Base-by-base conservation (phyloP, 2,329 filamentous ascomycete species). In the Apiospora aurea region DNA sequence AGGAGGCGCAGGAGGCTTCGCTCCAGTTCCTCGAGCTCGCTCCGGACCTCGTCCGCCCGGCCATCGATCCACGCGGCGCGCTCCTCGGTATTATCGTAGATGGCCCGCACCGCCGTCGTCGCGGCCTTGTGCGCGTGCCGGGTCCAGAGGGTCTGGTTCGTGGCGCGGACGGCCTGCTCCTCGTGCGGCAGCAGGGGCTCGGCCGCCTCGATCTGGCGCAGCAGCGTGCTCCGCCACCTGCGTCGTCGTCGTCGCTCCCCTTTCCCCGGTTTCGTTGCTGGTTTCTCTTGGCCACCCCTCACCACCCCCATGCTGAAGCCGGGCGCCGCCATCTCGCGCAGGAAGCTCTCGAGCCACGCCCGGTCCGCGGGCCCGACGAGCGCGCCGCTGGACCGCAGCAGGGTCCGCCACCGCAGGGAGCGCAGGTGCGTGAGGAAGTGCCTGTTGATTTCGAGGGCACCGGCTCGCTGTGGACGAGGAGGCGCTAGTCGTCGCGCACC, bases 341-440 rank as follows among this genome's bases (percentile, higher is more conserved):
- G 67, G 34, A 69, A 69, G 16, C 26, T 24, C 16, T 49, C 26
- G 24, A 69, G 43, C 67, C 67, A n/a, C 8, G 26, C 44, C 67
- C 26, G 43, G 47, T 69, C 67, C 10, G 43, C 44, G 26, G 26
- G 21, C 14, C 4, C 43, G 16, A 68, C 44, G 34, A 24, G 7
- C 8, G 18, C 10, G 29, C 13, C 34, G 34, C 34, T n/a, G 44
- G 3, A 1, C 5, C 2, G 13, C 24, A 69, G 67, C 67, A 69
- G 44, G 2, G 34, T 2, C 16, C 34, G 44, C 67, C 67, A 69
- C 26, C 67, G 67, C 44, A 69, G 16, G 18, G 26, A n/a, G 26
- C 67, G 43, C 26, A 69, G 67, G 21, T 7, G 47, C 11, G 0
- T 16, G 24, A 69, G 5, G 44, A 49, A 69, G 34, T 34, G 24